These are phyloP conservation scores for Colletotrichum agaves DNA, from an alignment of 2,329 filamentous ascomycete genomes.

Conservation along the genomic window DNA sequence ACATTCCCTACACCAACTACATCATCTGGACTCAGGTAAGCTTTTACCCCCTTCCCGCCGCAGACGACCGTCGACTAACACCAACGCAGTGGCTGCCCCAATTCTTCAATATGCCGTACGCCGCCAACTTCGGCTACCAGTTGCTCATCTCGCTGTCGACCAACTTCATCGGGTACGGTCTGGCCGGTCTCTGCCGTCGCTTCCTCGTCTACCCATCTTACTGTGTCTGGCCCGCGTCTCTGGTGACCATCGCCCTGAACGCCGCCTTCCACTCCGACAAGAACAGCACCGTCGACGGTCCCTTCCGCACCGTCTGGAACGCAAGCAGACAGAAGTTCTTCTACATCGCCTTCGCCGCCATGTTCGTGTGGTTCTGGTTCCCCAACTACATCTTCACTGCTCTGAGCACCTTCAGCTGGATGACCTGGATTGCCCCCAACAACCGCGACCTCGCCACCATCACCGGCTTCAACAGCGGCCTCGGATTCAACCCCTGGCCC, in stretches of 20 bases:
- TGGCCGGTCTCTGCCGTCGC: constrained; percentile 53
- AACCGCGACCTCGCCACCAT: constrained; percentile 44
- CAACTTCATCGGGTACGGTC: constrained; percentile 60
- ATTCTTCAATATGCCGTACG: constrained; percentile 57
- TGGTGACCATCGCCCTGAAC: constrained; percentile 57
- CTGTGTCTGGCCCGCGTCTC: constrained; percentile 59
- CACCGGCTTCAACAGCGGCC: constrained; percentile 44
- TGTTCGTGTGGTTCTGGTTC: constrained; percentile 63
- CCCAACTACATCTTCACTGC: constrained; percentile 57
- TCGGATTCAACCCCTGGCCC: constrained; percentile 45
- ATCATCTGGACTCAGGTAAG: constrained; percentile 56
- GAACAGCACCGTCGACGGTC: constrained; percentile 44
- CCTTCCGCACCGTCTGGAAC: constrained; percentile 47
- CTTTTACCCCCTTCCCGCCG: neutral
- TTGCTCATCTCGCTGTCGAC: constrained; percentile 57
- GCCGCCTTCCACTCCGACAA: constrained; percentile 53
- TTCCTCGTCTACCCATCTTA: constrained; percentile 59
- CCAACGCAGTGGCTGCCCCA: constrained; percentile 43
- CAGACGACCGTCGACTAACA: neutral
- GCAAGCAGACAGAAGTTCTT: constrained; percentile 56
- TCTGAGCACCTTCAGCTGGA: constrained; percentile 57
- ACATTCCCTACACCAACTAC: constrained; percentile 54
- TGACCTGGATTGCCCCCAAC: constrained; percentile 58
- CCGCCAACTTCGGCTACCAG: constrained; percentile 55
- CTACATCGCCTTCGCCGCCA: constrained; percentile 49